Percentiles rank a stretch among this genome's conserved stretches.
Evolutionary conservation across 2,329 filamentous ascomycete genomes (phyloP).

Genomic region (Arthrobotrys megalospora): DNA sequence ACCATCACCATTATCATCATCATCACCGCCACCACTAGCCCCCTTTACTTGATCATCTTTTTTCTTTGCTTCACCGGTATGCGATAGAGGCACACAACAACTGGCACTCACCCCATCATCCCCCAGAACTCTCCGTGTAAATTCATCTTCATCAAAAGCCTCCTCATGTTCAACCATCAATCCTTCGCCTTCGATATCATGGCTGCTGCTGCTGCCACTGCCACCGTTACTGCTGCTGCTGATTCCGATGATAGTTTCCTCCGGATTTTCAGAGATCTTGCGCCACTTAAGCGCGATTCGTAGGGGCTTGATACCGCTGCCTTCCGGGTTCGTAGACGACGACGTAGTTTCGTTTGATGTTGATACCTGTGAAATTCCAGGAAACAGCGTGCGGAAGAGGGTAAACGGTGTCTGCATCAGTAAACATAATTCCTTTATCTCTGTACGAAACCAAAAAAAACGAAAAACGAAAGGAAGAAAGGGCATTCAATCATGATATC

Average conservation of each 20-base stretch:
- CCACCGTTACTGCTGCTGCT: conserved; percentile 11
- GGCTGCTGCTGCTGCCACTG: conserved; percentile 23
- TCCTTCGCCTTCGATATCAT: conserved; percentile 59
- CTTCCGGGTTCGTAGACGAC: background rate
- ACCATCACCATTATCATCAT: background rate
- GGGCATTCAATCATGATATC: background rate
- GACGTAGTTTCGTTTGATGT: conserved; percentile 23
- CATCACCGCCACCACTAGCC: background rate
- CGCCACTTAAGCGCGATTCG: conserved; percentile 56
- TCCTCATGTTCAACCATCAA: conserved; percentile 58
- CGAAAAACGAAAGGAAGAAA: background rate
- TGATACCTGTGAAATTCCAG: conserved; percentile 21
- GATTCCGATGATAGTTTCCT: conserved; percentile 44
- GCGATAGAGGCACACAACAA: conserved; percentile 29
- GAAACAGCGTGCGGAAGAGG: background rate
- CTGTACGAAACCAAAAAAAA: background rate
- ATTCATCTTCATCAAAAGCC: conserved; percentile 57
- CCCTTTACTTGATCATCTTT: conserved; percentile 3
- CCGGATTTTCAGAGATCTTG: conserved; percentile 53
- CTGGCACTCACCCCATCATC: conserved; percentile 54
- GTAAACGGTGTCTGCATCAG: conserved; percentile 33
- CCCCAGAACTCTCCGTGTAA: conserved; percentile 52
- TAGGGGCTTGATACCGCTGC: conserved; percentile 41
- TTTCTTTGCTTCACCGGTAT: background rate
- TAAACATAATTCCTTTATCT: conserved; percentile 11